phyloP scores from a whole-genome alignment of 2,329 filamentous ascomycete species.

The Fusarium stilboides region DNA sequence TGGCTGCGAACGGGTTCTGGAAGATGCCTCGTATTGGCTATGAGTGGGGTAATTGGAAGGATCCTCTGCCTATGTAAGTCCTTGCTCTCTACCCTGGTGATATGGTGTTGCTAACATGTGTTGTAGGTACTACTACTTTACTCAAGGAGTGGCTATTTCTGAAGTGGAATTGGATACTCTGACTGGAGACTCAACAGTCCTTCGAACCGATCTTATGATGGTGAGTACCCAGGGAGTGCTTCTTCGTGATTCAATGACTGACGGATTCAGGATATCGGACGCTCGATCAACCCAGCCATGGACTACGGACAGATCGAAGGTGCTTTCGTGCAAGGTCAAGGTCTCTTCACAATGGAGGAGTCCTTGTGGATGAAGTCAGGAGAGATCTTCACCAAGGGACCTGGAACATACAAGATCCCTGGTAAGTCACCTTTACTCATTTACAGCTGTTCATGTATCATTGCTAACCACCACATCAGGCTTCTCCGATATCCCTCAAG shows the following conservation, averaged over 20 bases:
- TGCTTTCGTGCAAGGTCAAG: conserved; percentile 8
- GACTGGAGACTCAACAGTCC: not conserved
- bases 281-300: not conserved
- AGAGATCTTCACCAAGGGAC: conserved; percentile 12
- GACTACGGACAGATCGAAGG: conserved; percentile 9
- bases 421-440: too few relatives aligned
- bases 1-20: conserved; percentile 92
- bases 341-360: conserved; percentile 9
- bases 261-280: not conserved
- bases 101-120: not conserved
- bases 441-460: too few relatives aligned
- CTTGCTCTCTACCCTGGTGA: fast-evolving
- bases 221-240: not conserved
- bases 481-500: not conserved
- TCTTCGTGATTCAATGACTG: fast-evolving
- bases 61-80: conserved; percentile 80
- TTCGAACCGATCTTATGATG: conserved; percentile 11
- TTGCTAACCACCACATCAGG: not conserved
- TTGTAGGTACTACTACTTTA: conserved; percentile 12
- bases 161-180: conserved; percentile 10
- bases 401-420: conserved; percentile 9
- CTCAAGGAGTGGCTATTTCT: conserved; percentile 7
- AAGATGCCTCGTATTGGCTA: conserved; percentile 94
- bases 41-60: conserved; percentile 86
- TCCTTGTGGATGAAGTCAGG: conserved; percentile 3